A percentile compares a stretch with the other conserved stretches of the same genome.
These are phyloP conservation scores for Eimeria brunetti DNA, from an alignment of 169 alveolate genomes.

Conservation along the genomic window DNA sequence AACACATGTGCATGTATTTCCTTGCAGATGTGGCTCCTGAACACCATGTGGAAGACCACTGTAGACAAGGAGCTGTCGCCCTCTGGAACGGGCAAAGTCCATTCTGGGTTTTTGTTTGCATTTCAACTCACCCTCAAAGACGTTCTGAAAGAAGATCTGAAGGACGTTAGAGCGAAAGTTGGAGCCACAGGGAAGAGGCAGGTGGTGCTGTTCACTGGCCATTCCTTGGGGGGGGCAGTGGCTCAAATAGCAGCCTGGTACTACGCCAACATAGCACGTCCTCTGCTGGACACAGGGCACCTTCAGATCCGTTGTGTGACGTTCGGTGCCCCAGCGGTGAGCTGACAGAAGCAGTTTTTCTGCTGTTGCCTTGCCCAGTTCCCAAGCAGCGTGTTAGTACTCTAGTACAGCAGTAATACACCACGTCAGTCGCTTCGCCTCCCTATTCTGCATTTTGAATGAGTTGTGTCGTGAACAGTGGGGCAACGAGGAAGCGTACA, in stretches of 20 bases:
- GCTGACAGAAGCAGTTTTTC: not conserved
- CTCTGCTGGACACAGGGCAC: slow-evolving; percentile 8
- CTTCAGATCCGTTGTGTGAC: slow-evolving; percentile 51
- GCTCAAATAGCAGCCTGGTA: slow-evolving; percentile 68
- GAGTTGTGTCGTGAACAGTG: slow-evolving; percentile 39
- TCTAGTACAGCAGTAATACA: not conserved
- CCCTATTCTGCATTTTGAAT: not conserved
- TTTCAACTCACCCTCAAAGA: not conserved
- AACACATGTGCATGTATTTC: not conserved
- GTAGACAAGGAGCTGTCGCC: slow-evolving; percentile 41
- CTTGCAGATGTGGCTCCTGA: slow-evolving; percentile 64
- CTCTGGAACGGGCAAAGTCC: slow-evolving; percentile 34
- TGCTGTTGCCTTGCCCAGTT: not conserved
- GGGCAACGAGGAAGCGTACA: slow-evolving; percentile 48
- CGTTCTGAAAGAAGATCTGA: slow-evolving; percentile 11
- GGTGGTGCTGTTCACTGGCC: slow-evolving; percentile 68
- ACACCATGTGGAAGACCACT: slow-evolving; percentile 44
- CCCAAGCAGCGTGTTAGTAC: not conserved
- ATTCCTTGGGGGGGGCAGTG: slow-evolving; percentile 59
- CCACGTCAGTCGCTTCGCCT: not conserved
- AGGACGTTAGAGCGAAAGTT: not conserved
- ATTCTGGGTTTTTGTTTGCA: slow-evolving; percentile 52
- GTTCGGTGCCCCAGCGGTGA: slow-evolving; percentile 67
- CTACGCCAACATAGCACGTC: slow-evolving; percentile 33
- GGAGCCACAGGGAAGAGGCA: slow-evolving; percentile 38